A percentile compares a stretch with the other conserved stretches of the same genome.
phyloP scores from a whole-genome alignment of 768 basidiomycete species.

The Leccinum longicurvipes region DNA sequence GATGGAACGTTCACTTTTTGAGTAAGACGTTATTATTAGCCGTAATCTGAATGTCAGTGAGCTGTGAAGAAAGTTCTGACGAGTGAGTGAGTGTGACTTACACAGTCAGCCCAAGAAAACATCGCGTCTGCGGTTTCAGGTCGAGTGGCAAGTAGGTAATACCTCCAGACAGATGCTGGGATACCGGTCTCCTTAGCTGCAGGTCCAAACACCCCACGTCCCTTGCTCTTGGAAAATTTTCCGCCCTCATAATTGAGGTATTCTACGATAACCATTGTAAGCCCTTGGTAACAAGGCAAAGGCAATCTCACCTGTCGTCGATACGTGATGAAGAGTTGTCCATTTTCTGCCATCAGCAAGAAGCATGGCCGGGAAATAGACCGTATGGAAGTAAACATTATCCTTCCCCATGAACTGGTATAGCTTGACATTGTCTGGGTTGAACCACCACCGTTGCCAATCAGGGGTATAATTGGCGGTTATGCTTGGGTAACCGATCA shows the following conservation, averaged over 20 bases:
- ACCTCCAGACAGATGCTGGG: slow-evolving; percentile 93
- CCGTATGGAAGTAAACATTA: slow-evolving; percentile 97
- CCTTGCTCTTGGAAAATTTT: slow-evolving; percentile 97
- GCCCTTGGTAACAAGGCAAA: neutral
- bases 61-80: neutral
- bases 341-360: slow-evolving; percentile 87
- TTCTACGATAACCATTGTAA: slow-evolving; percentile 48
- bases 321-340: slow-evolving; percentile 92
- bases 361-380: slow-evolving; percentile 89
- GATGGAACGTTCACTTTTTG: slow-evolving; percentile 66
- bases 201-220: slow-evolving; percentile 95
- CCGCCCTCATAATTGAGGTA: slow-evolving; percentile 98
- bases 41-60: slow-evolving; percentile 53
- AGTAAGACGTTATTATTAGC: slow-evolving; percentile 92
- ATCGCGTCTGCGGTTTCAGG: slow-evolving; percentile 94
- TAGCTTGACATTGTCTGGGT: slow-evolving; percentile 81
- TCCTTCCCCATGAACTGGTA: slow-evolving; percentile 99
- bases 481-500: slow-evolving; percentile 95
- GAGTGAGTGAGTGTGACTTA: slow-evolving; percentile 35
- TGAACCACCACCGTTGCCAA: slow-evolving; percentile 98
- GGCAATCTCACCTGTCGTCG: slow-evolving; percentile 74
- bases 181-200: slow-evolving; percentile 92
- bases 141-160: slow-evolving; percentile 87
- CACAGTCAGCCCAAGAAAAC: slow-evolving; percentile 96
- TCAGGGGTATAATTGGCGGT: slow-evolving; percentile 92